phyloP scores from a whole-genome alignment of 345 rosid genomes.

The Fremontodendron californicum region DNA sequence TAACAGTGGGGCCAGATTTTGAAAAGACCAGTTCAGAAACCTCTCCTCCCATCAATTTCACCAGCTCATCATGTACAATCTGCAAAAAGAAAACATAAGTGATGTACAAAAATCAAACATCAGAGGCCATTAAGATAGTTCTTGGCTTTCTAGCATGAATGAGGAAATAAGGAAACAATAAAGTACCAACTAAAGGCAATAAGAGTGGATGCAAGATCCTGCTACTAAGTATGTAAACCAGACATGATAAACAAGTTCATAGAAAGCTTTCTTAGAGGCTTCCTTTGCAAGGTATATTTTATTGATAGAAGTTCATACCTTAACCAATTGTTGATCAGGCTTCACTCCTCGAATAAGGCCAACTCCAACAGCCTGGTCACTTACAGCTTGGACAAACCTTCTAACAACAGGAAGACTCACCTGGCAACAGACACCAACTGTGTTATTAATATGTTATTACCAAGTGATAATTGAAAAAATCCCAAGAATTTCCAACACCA shows the following conservation, averaged over 20 bases:
- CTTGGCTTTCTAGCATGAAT: neutral
- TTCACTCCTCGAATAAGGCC: constrained; percentile 84
- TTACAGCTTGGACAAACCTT: constrained; percentile 82
- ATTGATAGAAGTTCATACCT: constrained; percentile 38
- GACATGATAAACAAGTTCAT: neutral
- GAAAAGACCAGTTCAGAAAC: constrained; percentile 80
- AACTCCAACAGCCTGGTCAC: constrained; percentile 83
- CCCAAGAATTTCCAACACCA: neutral
- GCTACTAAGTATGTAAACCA: neutral
- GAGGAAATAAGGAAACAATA: neutral
- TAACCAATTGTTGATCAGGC: constrained; percentile 93
- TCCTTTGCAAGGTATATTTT: neutral
- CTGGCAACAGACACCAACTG: constrained; percentile 39
- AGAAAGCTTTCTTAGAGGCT: neutral
- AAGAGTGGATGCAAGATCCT: neutral
- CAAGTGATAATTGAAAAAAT: neutral
- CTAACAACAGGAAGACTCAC: constrained; percentile 95
- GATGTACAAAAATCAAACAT: constrained; percentile 8
- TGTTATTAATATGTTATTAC: neutral
- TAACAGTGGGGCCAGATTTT: constrained; percentile 76
- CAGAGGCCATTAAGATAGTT: neutral
- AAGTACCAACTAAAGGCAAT: neutral
- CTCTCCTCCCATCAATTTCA: constrained; percentile 96
- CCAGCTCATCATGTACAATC: constrained; percentile 88
- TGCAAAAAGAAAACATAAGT: constrained; percentile 25